phyloP scores from a whole-genome alignment of 2,329 filamentous ascomycete species.

The Epichloe typhina region DNA sequence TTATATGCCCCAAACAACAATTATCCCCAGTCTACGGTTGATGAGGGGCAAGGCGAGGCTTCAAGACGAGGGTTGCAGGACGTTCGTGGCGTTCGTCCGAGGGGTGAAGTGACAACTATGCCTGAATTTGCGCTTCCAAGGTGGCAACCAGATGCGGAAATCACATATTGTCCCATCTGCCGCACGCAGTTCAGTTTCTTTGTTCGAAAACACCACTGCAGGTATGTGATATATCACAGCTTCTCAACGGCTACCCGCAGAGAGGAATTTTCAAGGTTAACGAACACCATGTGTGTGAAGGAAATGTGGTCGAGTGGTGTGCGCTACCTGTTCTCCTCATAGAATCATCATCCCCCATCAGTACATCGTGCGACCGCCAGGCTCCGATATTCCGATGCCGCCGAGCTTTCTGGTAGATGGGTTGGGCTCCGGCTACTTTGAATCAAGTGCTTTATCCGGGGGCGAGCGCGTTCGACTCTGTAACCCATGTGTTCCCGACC shows the following conservation, averaged over 20 bases:
- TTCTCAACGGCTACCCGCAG: background rate
- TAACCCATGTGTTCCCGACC: conserved; percentile 50
- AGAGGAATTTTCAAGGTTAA: conserved; percentile 6
- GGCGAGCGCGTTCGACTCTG: conserved; percentile 47
- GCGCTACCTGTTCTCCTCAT: conserved; percentile 79
- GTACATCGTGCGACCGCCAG: conserved; percentile 75
- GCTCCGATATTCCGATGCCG: conserved; percentile 25
- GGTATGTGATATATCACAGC: conserved; percentile 29
- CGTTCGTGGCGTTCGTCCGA: background rate
- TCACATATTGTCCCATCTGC: conserved; percentile 76
- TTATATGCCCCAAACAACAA: background rate
- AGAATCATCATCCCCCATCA: conserved; percentile 88
- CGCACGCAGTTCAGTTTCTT: conserved; percentile 67
- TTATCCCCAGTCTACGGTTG: background rate
- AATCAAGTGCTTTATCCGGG: conserved; percentile 34
- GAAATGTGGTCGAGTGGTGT: conserved; percentile 90
- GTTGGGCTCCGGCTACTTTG: conserved; percentile 26
- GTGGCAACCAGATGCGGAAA: conserved; percentile 85
- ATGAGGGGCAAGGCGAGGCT: background rate
- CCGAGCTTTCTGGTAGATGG: conserved; percentile 24
- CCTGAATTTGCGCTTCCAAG: conserved; percentile 48
- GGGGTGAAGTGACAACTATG: background rate
- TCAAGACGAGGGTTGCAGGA: background rate
- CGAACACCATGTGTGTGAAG: conserved; percentile 24
- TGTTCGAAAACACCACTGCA: conserved; percentile 85